Evolutionary conservation across 768 basidiomycete species (phyloP), one percentile per base, ranked within the genome.

Genomic region (Leccinum broughii): DNA sequence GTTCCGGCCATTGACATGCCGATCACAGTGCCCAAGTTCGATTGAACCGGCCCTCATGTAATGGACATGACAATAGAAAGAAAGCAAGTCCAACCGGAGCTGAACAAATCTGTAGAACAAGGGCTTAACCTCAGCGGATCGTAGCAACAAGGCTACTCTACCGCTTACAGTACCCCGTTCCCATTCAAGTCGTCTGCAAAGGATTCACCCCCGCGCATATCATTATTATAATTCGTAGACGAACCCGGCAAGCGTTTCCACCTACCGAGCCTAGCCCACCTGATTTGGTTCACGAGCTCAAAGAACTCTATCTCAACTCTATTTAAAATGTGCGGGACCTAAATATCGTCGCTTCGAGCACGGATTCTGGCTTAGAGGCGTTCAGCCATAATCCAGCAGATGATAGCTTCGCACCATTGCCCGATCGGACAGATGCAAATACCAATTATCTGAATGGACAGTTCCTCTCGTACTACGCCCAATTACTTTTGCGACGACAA

Each of bases 351-450:
- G 80, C 82, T 79, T 87, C 83, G 81, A 84, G 86, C 84, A 86
- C 80, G 81, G 85, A 86, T 88, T 87, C 85, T 86, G 85, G 78
- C 85, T 87, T 87, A 87, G 86, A 88, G 86, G 86, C 84, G 81
- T 87, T 87, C 85, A 88, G 86, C 83, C 86, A 87, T 88, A 87
- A 87, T 86, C 86, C 85, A 84, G 82, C 86, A 83, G 84, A 85
- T 86, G 85, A 83, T 87, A 87, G 85, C 85, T 86, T 87, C 83
- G 83, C 83, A 76, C 81, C 85, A 86, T 83, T 86, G 86, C 83
- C 85, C 84, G 80, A 83, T 87, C 83, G 81, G 85, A 86, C 85
- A 86, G 84, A 79, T 76, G 82, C 85, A 87, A 85, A 86, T 85
- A 87, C 86, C 86, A 87, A 87, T 83, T 87, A 85, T 86, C 84